These are phyloP conservation scores for Fraxinus sp. DNA, from an alignment of 305 asterid species.

Conservation along the genomic window DNA sequence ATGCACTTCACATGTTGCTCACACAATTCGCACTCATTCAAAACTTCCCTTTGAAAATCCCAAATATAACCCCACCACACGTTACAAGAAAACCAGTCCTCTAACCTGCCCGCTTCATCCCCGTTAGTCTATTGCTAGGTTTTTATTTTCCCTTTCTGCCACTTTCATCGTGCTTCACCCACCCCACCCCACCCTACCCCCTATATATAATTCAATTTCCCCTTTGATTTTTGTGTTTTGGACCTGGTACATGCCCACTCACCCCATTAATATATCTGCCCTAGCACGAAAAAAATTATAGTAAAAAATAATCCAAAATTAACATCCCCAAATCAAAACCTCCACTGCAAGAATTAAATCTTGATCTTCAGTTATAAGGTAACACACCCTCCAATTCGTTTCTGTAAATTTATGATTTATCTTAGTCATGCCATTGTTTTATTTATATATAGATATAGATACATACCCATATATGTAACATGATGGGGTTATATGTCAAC, in stretches of 20 bases:
- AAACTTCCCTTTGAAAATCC: background rate
- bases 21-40: background rate
- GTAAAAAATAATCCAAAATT: conserved; percentile 29
- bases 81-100: background rate
- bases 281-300: conserved; percentile 16
- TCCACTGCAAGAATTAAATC: conserved; percentile 17
- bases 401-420: conserved; percentile 24
- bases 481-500: conserved; percentile 35
- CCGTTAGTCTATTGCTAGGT: background rate
- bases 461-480: conserved; percentile 33
- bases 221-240: conserved; percentile 1
- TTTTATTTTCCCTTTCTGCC: conserved; percentile 16
- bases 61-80: background rate
- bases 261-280: background rate
- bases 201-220: background rate
- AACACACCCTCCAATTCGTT: conserved; percentile 33
- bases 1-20: background rate
- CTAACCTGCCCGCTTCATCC: background rate
- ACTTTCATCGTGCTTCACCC: conserved; percentile 19
- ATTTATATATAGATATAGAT: background rate
- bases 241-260: conserved; percentile 29
- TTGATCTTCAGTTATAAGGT: conserved; percentile 53
- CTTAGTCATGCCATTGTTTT: background rate
- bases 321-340: conserved; percentile 33
- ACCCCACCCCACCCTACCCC: background rate